Base-by-base conservation (phyloP, 2,329 filamentous ascomycete genomes). In the Aspergillus udagawae region DNA sequence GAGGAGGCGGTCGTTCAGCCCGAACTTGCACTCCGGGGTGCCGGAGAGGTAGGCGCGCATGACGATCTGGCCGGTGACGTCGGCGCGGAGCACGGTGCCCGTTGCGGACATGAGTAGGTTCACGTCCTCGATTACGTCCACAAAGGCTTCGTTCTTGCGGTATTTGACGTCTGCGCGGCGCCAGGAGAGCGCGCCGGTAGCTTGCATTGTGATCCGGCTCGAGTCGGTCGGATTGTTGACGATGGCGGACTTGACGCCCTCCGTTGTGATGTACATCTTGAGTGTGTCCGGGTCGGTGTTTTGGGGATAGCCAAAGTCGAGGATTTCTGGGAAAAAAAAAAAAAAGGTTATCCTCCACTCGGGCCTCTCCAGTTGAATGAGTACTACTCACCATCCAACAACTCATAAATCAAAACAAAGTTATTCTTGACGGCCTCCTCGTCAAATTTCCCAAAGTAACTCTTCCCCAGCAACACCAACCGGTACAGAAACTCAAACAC, bases 381-480 rank as follows among this genome's bases (percentile, higher is more conserved):
- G 4, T 1, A 52, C 3, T 23, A 71, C 79, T 61, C 72, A 94
- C 91, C 91, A 75, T 99, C 94, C 55, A 99, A 80, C 56, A 99
- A 83, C 82, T 99, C 94, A 77, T 99, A 99, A 42, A 99, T 92
- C 65, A 99, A 82, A 63, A 99, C 94, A 79, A 99, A 99, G 80
- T 99, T 99, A 79, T 97, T 97, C 87, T 99, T 99, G 67, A 99
- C 93, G 56, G 94, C 92, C 79, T 99, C 94, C 82, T 99, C 94
- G 71, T 99, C 94, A 72, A 99, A 96, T 77, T 97, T 97, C 73
- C 90, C 93, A 82, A 99, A 99, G 78, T 99, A 99, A 57, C 92
- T 91, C 78, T 90, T 92, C 45, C 94, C 94, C 63, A 99, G 81
- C 71, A 88, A 85, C 64, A 97, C 90, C 70, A 99, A 80, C 67